Percentiles rank a stretch among this genome's conserved stretches.
These are phyloP conservation scores for Metarhizium robertsii DNA, from an alignment of 2,329 filamentous ascomycete genomes.

Conservation along the genomic window DNA sequence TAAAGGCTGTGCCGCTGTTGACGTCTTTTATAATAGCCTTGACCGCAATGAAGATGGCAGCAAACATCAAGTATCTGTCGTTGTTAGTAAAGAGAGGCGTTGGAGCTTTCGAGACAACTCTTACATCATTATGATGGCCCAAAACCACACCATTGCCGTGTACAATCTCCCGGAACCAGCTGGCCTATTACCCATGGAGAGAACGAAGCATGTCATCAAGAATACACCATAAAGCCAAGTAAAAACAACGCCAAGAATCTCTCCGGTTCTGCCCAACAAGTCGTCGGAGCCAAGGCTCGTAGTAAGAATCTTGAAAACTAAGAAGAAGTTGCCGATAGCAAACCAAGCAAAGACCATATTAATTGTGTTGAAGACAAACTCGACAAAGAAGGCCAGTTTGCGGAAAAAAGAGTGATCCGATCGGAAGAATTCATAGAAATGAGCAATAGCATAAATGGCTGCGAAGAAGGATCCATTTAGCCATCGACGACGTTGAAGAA, in stretches of 20 bases:
- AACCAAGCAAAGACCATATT: constrained; percentile 99
- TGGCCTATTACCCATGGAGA: constrained; percentile 88
- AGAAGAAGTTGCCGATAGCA: constrained; percentile 95
- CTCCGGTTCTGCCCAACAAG: constrained; percentile 68
- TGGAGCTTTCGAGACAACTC: constrained; percentile 20
- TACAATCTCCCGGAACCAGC: constrained; percentile 91
- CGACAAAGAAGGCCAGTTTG: constrained; percentile 82
- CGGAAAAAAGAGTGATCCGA: constrained; percentile 81
- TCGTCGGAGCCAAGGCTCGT: constrained; percentile 62
- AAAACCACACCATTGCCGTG: constrained; percentile 97
- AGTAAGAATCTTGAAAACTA: constrained; percentile 96
- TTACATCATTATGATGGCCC: constrained; percentile 88
- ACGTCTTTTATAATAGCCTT: constrained; percentile 70
- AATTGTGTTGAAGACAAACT: constrained; percentile 89
- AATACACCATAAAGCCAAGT: constrained; percentile 93
- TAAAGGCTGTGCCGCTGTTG: constrained; percentile 51
- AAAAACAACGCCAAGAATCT: constrained; percentile 79
- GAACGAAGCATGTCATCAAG: constrained; percentile 87
- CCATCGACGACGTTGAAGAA: constrained; percentile 93
- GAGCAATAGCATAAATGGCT: constrained; percentile 85
- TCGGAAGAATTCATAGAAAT: constrained; percentile 94
- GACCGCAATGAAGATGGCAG: constrained; percentile 88
- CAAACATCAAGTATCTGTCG: constrained; percentile 77
- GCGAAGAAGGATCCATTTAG: constrained; percentile 98
- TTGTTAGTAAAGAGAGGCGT: not conserved